Conservation (phyloP, 305 asterid species). For the Solanum aculeatissimum region DNA sequence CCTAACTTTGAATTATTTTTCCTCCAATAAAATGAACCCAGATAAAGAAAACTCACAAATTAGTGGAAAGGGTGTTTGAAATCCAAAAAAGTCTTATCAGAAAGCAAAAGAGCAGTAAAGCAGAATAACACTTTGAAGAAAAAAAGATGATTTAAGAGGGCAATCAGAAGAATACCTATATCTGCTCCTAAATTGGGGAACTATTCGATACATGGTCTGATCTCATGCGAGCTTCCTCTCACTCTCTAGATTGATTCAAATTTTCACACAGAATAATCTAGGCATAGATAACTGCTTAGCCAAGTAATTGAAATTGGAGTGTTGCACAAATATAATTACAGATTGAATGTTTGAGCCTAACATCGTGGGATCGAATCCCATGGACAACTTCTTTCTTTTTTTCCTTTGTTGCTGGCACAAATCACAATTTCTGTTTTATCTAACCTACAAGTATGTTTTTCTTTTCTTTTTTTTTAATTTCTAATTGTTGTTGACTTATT, state of each 20-base stretch:
- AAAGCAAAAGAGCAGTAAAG: neutral
- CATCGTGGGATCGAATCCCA: too few species aligned
- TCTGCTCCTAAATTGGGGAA: slow-evolving; percentile 3
- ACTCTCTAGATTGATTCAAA: neutral
- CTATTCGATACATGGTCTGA: neutral
- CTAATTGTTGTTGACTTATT: too few species aligned
- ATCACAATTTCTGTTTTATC: too few species aligned
- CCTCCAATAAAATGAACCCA: neutral
- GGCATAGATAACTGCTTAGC: neutral
- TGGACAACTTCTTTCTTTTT: too few species aligned
- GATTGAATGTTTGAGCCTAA: too few species aligned
- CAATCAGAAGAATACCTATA: neutral
- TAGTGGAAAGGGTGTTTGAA: neutral
- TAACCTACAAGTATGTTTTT: too few species aligned
- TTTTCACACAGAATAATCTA: neutral
- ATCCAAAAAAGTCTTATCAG: neutral
- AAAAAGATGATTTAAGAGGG: neutral
- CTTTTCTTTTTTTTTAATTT: too few species aligned
- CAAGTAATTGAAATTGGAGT: too few species aligned
- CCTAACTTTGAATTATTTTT: neutral
- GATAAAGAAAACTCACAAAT: neutral
- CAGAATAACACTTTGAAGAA: neutral
- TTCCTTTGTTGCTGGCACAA: too few species aligned
- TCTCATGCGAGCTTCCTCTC: neutral
- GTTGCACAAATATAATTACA: too few species aligned